These are phyloP conservation scores for Monosporozyma unispora DNA, from an alignment of 805 yeast genomes.

Conservation along the genomic window DNA sequence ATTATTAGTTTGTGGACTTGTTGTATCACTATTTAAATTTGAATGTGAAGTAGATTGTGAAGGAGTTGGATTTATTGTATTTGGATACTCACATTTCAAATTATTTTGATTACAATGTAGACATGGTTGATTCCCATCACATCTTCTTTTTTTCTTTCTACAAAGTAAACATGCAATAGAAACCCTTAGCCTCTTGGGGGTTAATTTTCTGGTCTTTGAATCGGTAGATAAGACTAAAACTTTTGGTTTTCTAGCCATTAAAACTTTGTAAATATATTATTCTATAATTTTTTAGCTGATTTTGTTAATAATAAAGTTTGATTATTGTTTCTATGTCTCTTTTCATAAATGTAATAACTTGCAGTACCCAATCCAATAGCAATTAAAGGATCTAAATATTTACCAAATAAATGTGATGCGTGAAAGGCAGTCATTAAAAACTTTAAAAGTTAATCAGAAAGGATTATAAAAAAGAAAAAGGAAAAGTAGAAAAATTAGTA, in stretches of 20 bases:
- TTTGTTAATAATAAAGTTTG: conserved; percentile 37
- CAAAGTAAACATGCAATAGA: conserved; percentile 72
- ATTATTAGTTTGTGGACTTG: background rate
- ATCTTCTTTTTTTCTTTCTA: conserved; percentile 65
- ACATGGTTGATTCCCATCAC: conserved; percentile 75
- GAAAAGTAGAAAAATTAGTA: background rate
- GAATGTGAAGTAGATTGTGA: background rate
- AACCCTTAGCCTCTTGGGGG: conserved; percentile 48
- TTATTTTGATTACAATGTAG: conserved; percentile 37
- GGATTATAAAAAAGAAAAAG: background rate
- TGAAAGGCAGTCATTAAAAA: background rate
- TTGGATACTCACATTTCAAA: conserved; percentile 5
- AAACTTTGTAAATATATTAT: background rate
- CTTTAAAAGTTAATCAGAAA: background rate
- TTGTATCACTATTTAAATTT: background rate
- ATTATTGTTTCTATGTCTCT: conserved; percentile 43
- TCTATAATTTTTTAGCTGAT: background rate
- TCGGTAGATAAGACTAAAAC: conserved; percentile 21
- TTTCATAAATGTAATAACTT: conserved; percentile 58
- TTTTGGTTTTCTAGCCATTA: conserved; percentile 12
- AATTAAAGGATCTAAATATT: conserved; percentile 51
- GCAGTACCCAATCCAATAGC: conserved; percentile 54
- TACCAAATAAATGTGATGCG: conserved; percentile 39
- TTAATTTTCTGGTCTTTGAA: conserved; percentile 15
- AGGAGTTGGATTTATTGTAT: background rate